Conservation (phyloP, 495 filamentous ascomycete species). For the Aspergillus haitiensis region DNA sequence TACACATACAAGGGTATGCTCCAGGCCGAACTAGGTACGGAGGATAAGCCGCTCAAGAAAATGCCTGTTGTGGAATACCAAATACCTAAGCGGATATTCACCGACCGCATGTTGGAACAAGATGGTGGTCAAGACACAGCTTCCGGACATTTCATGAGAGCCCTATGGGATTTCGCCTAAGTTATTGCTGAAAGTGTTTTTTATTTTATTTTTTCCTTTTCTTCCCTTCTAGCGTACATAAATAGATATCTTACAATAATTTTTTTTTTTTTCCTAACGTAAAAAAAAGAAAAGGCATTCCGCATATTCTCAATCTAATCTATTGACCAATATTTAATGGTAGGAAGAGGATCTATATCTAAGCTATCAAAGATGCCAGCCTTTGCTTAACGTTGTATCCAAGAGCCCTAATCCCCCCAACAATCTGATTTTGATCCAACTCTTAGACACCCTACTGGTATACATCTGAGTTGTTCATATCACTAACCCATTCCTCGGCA, state of each 20-base stretch:
- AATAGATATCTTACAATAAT: too few relatives aligned
- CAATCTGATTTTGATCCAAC: background rate
- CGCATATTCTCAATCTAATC: slow-evolving; percentile 4
- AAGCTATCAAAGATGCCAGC: slow-evolving; percentile 2
- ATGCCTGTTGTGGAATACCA: slow-evolving; percentile 86
- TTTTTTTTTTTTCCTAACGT: background rate
- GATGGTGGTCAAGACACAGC: slow-evolving; percentile 47
- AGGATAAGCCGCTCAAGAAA: slow-evolving; percentile 76
- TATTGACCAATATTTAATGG: slow-evolving; percentile 17
- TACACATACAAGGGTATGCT: slow-evolving; percentile 90
- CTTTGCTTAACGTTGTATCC: background rate
- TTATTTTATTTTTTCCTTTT: background rate
- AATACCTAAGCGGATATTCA: slow-evolving; percentile 88
- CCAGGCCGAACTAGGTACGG: slow-evolving; percentile 66
- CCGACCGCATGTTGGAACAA: slow-evolving; percentile 44
- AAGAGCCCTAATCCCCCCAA: background rate
- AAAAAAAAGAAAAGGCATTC: background rate
- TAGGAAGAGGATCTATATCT: slow-evolving; percentile 12
- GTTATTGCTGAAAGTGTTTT: background rate
- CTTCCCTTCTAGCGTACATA: background rate
- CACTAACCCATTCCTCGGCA: slow-evolving; percentile 10
- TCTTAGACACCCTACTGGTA: background rate
- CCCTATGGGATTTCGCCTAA: slow-evolving; percentile 43
- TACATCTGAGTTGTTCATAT: slow-evolving; percentile 1
- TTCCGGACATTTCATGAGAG: slow-evolving; percentile 40